phyloP scores from a whole-genome alignment of 305 asterid species.

The Andrographis paniculata region DNA sequence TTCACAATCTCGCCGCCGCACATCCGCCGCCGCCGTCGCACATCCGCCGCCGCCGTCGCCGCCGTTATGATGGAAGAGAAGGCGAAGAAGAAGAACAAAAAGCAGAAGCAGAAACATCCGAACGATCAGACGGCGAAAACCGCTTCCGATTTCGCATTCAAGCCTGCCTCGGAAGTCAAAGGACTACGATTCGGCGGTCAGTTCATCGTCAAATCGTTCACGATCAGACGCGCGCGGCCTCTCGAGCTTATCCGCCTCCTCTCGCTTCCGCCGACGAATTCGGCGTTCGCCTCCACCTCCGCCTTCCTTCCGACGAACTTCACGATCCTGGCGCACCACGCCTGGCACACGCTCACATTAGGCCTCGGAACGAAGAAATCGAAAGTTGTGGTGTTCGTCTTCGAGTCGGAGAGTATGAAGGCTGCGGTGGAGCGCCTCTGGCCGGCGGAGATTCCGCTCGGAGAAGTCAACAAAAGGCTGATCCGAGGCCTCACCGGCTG shows the following conservation, averaged over 20 bases:
- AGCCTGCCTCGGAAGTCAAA: constrained; percentile 60
- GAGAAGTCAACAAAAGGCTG: constrained; percentile 73
- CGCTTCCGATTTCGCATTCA: constrained; percentile 67
- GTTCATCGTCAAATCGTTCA: constrained; percentile 84
- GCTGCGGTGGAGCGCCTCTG: constrained; percentile 47
- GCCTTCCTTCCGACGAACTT: constrained; percentile 81
- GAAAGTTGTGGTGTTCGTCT: constrained; percentile 64
- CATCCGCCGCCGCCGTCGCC: neutral
- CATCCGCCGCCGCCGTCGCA: neutral
- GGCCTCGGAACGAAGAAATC: constrained; percentile 87
- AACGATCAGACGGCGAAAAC: constrained; percentile 52
- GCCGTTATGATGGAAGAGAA: constrained; percentile 1
- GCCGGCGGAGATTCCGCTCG: constrained; percentile 87
- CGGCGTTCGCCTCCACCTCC: constrained; percentile 51
- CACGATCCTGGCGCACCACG: constrained; percentile 91
- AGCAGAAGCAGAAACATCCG: constrained; percentile 72
- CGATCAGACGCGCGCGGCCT: constrained; percentile 69
- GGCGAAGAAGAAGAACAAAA: constrained; percentile 38
- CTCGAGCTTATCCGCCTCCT: constrained; percentile 71
- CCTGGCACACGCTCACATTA: constrained; percentile 85
- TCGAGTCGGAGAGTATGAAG: constrained; percentile 61
- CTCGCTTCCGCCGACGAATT: constrained; percentile 37
- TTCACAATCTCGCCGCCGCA: constrained; percentile 1
- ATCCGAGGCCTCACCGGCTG: constrained; percentile 55
- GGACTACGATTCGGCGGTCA: constrained; percentile 95